phyloP scores from a whole-genome alignment of 495 filamentous ascomycete genomes.

The Penicillium cinerascens region DNA sequence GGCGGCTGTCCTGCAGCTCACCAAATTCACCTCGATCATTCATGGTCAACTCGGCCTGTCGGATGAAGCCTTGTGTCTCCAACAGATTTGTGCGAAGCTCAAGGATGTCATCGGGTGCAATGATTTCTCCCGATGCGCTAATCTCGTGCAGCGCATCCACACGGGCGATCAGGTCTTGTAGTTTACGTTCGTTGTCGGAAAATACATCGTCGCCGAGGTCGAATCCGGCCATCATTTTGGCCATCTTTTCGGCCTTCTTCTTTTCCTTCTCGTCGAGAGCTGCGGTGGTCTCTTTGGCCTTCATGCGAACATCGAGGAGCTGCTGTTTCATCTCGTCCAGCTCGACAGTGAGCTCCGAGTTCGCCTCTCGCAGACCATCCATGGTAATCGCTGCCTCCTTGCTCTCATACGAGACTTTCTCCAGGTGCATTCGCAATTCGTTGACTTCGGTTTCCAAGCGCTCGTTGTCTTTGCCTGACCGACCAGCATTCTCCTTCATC shows the following conservation, averaged over 20 bases:
- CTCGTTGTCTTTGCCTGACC: slow-evolving; percentile 83
- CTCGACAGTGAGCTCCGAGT: slow-evolving; percentile 84
- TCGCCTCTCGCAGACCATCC: slow-evolving; percentile 94
- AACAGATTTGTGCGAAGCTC: slow-evolving; percentile 72
- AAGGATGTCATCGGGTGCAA: slow-evolving; percentile 76
- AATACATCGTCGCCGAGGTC: slow-evolving; percentile 87
- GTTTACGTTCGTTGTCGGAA: slow-evolving; percentile 81
- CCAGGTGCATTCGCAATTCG: slow-evolving; percentile 90
- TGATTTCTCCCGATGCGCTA: slow-evolving; percentile 68
- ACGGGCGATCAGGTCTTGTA: slow-evolving; percentile 75
- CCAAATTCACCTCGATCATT: slow-evolving; percentile 61
- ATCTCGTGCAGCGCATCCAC: slow-evolving; percentile 75
- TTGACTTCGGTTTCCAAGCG: slow-evolving; percentile 78
- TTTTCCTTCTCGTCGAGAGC: slow-evolving; percentile 94
- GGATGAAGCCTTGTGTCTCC: slow-evolving; percentile 87
- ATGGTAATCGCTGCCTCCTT: slow-evolving; percentile 97
- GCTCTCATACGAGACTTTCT: slow-evolving; percentile 90
- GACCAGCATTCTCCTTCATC: slow-evolving; percentile 77
- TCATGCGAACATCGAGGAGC: slow-evolving; percentile 92
- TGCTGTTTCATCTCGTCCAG: slow-evolving; percentile 96
- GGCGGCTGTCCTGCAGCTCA: slow-evolving; percentile 59
- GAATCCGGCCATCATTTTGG: slow-evolving; percentile 99
- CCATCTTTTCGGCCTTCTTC: slow-evolving; percentile 98
- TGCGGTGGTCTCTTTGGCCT: slow-evolving; percentile 84
- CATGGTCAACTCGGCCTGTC: slow-evolving; percentile 84